Base-by-base conservation (phyloP, 345 rosid genomes). In the Linum trigynum region DNA sequence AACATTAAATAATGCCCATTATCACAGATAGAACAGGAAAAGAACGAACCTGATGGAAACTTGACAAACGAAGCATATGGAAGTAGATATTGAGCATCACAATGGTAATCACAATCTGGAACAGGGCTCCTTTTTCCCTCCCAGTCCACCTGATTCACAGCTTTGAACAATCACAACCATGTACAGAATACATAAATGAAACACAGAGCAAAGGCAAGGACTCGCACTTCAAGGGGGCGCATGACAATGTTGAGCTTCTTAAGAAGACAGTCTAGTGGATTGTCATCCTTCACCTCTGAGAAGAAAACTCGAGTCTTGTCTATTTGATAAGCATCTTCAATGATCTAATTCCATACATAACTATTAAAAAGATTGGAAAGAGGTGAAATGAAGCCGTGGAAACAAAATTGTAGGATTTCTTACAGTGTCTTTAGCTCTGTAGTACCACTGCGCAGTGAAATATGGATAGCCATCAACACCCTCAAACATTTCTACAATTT, bases 401-500 rank as follows among this genome's bases (percentile, higher is more conserved):
- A 51, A 4, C 14, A 59, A 14, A 17, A 48, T 10, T 2, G 4
- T 11, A 35, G 40, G 61, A 61, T 14, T 11, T 8, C 87, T 77
- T 85, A 91, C 94, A 2, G 96, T 88, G 56, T 91, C 97, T 48
- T 4, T 40, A 11, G 90, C 89, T 59, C 94, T 72, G 35, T 91
- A 91, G 57, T 63, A 91, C 97, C 97, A 91, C 17, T 82, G 98
- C 4, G 90, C 90, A 12, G 83, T 74, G 35, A 86, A 86, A 63
- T 85, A 74, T 0, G 53, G 67, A 0, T 48, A 5, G 4, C 86
- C 86, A 43, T 83, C 85, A 35, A 45, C 42, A 0, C 75, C 81
- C 64, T 91, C 85, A 57, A 85, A 91, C 73, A 89, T 72, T 58
- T 91, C 96, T 2, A 81, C 73, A 12, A 89, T 84, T 55, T 73